Percentiles rank a stretch among this genome's conserved stretches.
Evolutionary conservation across 805 yeast species (phyloP).

Genomic region (Yarrowia osloensis): DNA sequence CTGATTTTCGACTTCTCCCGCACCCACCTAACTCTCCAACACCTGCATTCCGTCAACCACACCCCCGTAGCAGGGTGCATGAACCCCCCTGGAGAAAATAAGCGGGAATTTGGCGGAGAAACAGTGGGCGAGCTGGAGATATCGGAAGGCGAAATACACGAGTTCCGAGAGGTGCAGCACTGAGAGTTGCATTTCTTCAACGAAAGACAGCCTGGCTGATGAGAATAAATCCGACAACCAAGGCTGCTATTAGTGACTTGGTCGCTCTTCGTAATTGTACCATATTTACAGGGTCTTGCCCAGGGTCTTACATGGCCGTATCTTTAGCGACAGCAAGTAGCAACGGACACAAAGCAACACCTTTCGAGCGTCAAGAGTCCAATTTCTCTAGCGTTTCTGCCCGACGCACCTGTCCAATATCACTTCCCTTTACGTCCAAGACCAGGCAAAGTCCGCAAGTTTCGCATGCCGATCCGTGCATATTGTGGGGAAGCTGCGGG

Average conservation of each 20-base stretch:
- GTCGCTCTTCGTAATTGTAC: too few relatives aligned
- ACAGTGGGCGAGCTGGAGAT: background rate
- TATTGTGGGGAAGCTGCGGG: conserved; percentile 20
- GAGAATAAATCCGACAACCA: too few relatives aligned
- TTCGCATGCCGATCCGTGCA: conserved; percentile 9
- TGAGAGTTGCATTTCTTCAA: too few relatives aligned
- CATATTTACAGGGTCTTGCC: too few relatives aligned
- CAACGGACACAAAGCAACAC: background rate
- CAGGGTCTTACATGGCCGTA: too few relatives aligned
- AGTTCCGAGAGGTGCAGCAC: too few relatives aligned
- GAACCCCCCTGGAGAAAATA: conserved; percentile 8
- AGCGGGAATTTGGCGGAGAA: background rate
- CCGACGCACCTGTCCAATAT: background rate
- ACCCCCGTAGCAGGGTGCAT: conserved; percentile 14
- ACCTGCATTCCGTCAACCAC: background rate
- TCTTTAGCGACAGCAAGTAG: too few relatives aligned
- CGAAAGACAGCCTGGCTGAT: too few relatives aligned
- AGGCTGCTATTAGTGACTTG: too few relatives aligned
- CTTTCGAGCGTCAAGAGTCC: too few relatives aligned
- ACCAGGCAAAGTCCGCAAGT: background rate
- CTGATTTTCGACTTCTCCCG: background rate
- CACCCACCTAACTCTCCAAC: too few relatives aligned
- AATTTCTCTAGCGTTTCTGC: too few relatives aligned
- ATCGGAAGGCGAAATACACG: background rate
- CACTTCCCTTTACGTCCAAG: conserved; percentile 7